Evolutionary conservation across 805 yeast genomes (phyloP).

Genomic region (Candida tibetensis): DNA sequence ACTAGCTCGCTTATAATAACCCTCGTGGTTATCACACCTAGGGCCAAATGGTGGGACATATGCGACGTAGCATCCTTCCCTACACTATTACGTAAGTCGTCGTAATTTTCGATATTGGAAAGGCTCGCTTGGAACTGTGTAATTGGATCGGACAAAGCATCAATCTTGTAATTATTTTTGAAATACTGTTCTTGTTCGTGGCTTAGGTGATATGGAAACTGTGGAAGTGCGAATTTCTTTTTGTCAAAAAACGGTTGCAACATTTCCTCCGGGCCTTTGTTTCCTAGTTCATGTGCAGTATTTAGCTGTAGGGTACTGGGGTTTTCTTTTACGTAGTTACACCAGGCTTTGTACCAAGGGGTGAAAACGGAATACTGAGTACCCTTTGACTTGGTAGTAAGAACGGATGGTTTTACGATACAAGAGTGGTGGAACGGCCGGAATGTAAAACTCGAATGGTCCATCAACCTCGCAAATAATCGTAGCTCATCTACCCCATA

Average conservation of each 20-base stretch:
- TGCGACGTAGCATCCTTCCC: slow-evolving; percentile 34
- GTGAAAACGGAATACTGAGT: slow-evolving; percentile 44
- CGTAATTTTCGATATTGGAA: slow-evolving; percentile 23
- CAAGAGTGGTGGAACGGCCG: slow-evolving; percentile 38
- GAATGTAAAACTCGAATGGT: slow-evolving; percentile 16
- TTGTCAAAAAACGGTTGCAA: background rate
- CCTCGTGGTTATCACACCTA: slow-evolving; percentile 47
- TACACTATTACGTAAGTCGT: slow-evolving; percentile 28
- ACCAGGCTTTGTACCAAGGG: slow-evolving; percentile 43
- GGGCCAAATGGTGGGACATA: slow-evolving; percentile 45
- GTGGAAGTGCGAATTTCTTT: slow-evolving; percentile 3
- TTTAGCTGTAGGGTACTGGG: slow-evolving; percentile 2
- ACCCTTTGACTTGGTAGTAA: slow-evolving; percentile 33
- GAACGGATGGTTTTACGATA: slow-evolving; percentile 38
- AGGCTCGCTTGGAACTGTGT: slow-evolving; percentile 11
- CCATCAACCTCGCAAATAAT: slow-evolving; percentile 20
- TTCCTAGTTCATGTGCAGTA: background rate
- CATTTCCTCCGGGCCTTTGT: background rate
- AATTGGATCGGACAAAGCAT: slow-evolving; percentile 36
- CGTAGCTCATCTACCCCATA: slow-evolving; percentile 47
- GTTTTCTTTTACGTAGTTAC: slow-evolving; percentile 21
- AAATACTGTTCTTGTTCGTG: slow-evolving; percentile 17
- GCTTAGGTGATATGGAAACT: slow-evolving; percentile 5
- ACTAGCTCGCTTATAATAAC: slow-evolving; percentile 31
- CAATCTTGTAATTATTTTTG: slow-evolving; percentile 22